phyloP scores from a whole-genome alignment of 2,329 filamentous ascomycete species.

The Botrytis byssoidea region DNA sequence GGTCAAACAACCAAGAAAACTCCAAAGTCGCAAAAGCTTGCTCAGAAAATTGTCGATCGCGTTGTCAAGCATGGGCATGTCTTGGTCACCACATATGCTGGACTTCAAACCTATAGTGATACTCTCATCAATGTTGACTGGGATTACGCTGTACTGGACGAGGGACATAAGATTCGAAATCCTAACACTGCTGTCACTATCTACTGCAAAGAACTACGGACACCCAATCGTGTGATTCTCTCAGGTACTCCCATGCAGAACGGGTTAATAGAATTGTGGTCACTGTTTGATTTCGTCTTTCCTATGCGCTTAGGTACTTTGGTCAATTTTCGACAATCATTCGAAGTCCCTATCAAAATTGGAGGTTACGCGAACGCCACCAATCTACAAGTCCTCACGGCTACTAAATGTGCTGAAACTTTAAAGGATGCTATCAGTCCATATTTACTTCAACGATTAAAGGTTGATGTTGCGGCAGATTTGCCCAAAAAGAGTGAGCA shows the following conservation, averaged over 20 bases:
- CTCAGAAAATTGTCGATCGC: conserved; percentile 75
- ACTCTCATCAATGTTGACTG: conserved; percentile 80
- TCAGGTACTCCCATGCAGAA: conserved; percentile 98
- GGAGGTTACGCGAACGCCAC: conserved; percentile 95
- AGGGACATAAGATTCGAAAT: conserved; percentile 97
- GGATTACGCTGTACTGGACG: conserved; percentile 92
- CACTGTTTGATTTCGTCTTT: conserved; percentile 94
- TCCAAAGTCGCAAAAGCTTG: conserved; percentile 64
- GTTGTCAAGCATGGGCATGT: conserved; percentile 86
- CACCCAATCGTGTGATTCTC: conserved; percentile 84
- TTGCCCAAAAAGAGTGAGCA: conserved; percentile 95
- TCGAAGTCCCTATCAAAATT: conserved; percentile 89
- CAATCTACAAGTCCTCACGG: conserved; percentile 90
- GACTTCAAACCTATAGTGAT: conserved; percentile 87
- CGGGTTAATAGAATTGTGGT: conserved; percentile 93
- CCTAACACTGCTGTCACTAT: conserved; percentile 94
- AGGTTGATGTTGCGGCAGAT: conserved; percentile 90
- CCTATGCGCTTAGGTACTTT: conserved; percentile 93
- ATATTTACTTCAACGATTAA: conserved; percentile 88
- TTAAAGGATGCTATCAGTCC: conserved; percentile 91
- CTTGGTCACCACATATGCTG: conserved; percentile 91
- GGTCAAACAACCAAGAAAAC: conserved; percentile 41
- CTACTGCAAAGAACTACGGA: conserved; percentile 89
- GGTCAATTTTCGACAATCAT: conserved; percentile 85
- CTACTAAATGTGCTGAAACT: conserved; percentile 89